Base-by-base conservation (phyloP, 495 filamentous ascomycete genomes). In the Hypomontagnella monticulosa region DNA sequence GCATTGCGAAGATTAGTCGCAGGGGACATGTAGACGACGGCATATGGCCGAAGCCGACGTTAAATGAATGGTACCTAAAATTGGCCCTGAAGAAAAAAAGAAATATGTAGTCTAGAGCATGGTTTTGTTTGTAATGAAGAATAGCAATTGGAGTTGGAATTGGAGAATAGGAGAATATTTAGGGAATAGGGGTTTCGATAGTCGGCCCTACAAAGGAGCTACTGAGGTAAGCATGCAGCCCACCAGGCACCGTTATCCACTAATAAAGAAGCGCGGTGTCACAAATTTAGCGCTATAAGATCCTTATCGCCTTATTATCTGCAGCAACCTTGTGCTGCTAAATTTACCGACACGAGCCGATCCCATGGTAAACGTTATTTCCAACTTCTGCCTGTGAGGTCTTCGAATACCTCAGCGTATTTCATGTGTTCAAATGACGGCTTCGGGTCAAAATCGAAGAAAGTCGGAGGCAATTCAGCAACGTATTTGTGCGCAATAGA, bases 1-100 rank as follows among this genome's bases (percentile, higher is more conserved):
- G 79, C 78, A 81, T 84, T 80, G 81, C 84, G 82, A 61, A 91
- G 81, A 61, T 87, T 75, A 70, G 75, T 74, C 71, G 80, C 87
- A 61, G 86, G 79, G 74, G 77, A 85, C 78, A 79, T 83, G 70
- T 75, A 74, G 74, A 74, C 60, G 49, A 57, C 74, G 60, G 71
- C 78, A 80, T 76, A 65, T 67, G 72, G 64, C 61, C 64, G 56
- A 65, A 64, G 67, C 70, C 64, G 14, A 11, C 51, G 32, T 37
- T 46, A 58, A 54, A 55, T 18, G 49, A 53, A 54, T 38, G 27
- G 42, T 57, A 68, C 53, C 59, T 58, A 63, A 51, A 18, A 56
- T 38, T 23, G 36, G 60, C 14, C 58, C 42, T 61, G 16, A 14
- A 49, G 54, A 33, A 57, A 52, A 48, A 40, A 59, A 61, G 53